Evolutionary conservation across 306 rosid genomes (phyloP).

Genomic region (Albizia julibrissin): DNA sequence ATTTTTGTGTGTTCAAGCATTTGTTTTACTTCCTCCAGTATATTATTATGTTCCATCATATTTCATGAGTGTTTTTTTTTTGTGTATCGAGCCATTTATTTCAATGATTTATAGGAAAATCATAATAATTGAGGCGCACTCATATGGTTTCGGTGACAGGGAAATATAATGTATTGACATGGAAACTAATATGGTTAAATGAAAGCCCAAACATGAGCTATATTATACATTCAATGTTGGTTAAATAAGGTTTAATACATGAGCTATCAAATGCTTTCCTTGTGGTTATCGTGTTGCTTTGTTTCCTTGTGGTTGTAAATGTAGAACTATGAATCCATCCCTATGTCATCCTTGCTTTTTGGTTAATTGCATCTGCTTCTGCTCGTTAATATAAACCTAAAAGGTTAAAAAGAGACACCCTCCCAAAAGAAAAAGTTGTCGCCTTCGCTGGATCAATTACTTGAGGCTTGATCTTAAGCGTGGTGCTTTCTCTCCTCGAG

Average conservation of each 20-base stretch:
- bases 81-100: not conserved
- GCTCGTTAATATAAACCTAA: slow-evolving; percentile 3
- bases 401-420: slow-evolving; percentile 10
- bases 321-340: not conserved
- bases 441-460: slow-evolving; percentile 85
- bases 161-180: not conserved
- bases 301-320: too few relatives aligned
- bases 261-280: too few relatives aligned
- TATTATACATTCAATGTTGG: not conserved
- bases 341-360: not conserved
- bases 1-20: too few relatives aligned
- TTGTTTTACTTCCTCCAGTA: too few relatives aligned
- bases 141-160: not conserved
- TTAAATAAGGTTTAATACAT: too few relatives aligned
- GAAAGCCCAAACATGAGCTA: not conserved
- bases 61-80: not conserved
- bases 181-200: not conserved
- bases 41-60: too few relatives aligned
- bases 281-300: too few relatives aligned
- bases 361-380: not conserved
- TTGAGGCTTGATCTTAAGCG: slow-evolving; percentile 77
- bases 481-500: slow-evolving; percentile 77
- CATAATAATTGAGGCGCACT: not conserved
- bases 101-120: not conserved
- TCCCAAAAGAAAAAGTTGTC: slow-evolving; percentile 51